Evolutionary conservation across 2,329 filamentous ascomycete species (phyloP).

Genomic region (Plectosphaerella plurivora): DNA sequence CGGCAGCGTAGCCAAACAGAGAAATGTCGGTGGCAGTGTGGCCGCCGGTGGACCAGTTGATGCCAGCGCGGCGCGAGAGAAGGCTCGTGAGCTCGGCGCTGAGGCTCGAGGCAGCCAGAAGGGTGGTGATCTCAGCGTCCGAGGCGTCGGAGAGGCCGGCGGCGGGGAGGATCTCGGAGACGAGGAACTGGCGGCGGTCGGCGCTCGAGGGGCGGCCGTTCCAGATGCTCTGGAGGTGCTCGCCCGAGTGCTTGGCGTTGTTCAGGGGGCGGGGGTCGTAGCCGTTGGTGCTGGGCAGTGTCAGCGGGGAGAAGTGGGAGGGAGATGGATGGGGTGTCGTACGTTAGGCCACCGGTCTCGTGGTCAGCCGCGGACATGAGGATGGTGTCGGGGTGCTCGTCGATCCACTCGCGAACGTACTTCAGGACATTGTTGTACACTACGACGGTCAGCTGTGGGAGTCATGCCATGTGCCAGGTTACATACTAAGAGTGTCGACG

Average conservation of each 20-base stretch:
- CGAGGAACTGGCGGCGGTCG: conserved; percentile 22
- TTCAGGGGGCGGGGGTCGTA: conserved; percentile 27
- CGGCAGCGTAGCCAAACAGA: conserved; percentile 26
- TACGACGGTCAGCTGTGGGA: too few relatives aligned
- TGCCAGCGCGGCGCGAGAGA: conserved; percentile 15
- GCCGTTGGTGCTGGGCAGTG: conserved; percentile 19
- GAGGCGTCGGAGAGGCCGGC: conserved; percentile 25
- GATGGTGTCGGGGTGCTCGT: conserved; percentile 29
- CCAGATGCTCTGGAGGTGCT: conserved; percentile 21
- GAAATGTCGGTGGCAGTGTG: conserved; percentile 25
- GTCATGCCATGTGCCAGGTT: too few relatives aligned
- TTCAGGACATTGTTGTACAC: conserved; percentile 32
- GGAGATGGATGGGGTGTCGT: too few relatives aligned
- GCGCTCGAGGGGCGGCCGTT: conserved; percentile 20
- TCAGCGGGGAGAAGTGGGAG: too few relatives aligned
- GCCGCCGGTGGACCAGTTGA: conserved; percentile 19
- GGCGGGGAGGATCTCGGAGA: conserved; percentile 20
- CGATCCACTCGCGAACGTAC: conserved; percentile 31
- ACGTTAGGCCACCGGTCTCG: conserved; percentile 31
- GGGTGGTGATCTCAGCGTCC: conserved; percentile 19
- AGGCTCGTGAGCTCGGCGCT: conserved; percentile 19
- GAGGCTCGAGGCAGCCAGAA: conserved; percentile 20
- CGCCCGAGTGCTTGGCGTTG: conserved; percentile 22
- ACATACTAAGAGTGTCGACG: conserved; percentile 26
- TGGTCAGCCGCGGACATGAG: conserved; percentile 35